Evolutionary conservation across 768 basidiomycete species (phyloP).

Genomic region (Pleurotus salmoneostramineus): DNA sequence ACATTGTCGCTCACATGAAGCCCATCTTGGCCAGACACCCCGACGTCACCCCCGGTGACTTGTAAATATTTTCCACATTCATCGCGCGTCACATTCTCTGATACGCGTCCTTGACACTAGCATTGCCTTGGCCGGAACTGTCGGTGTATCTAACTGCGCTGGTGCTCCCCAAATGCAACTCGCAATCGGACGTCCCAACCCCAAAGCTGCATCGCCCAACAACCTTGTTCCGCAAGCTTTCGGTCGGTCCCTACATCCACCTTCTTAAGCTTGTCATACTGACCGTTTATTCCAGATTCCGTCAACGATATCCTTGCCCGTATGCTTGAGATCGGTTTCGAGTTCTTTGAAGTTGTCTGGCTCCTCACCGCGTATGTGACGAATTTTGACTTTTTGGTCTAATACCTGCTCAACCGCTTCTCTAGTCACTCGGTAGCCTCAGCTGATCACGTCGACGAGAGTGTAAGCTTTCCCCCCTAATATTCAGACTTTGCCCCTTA

Average conservation of each 20-base stretch:
- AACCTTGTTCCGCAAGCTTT: constrained; percentile 24
- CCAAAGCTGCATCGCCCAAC: constrained; percentile 26
- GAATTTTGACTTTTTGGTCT: not conserved
- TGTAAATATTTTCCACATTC: constrained; percentile 24
- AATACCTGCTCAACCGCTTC: not conserved
- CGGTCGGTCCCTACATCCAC: constrained; percentile 2
- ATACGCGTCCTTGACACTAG: constrained; percentile 13
- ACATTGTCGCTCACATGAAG: constrained; percentile 30
- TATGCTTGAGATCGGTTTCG: constrained; percentile 30
- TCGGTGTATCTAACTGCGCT: constrained; percentile 36
- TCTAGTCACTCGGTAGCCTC: constrained; percentile 15
- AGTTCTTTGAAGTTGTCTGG: constrained; percentile 28
- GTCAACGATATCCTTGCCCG: constrained; percentile 9
- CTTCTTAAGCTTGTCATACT: not conserved
- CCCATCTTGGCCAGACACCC: constrained; percentile 26
- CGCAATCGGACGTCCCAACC: constrained; percentile 31
- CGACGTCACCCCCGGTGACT: constrained; percentile 39
- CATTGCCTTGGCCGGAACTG: constrained; percentile 43
- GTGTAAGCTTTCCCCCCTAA: not conserved
- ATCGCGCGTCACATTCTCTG: not conserved
- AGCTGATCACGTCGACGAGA: constrained; percentile 16
- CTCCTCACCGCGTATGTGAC: constrained; percentile 25
- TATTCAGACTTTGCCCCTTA: not conserved
- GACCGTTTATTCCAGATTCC: not conserved
- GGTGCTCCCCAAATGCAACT: constrained; percentile 40